These are phyloP conservation scores for Endocarpon pusillum DNA, from an alignment of 495 filamentous ascomycete species.

Conservation along the genomic window DNA sequence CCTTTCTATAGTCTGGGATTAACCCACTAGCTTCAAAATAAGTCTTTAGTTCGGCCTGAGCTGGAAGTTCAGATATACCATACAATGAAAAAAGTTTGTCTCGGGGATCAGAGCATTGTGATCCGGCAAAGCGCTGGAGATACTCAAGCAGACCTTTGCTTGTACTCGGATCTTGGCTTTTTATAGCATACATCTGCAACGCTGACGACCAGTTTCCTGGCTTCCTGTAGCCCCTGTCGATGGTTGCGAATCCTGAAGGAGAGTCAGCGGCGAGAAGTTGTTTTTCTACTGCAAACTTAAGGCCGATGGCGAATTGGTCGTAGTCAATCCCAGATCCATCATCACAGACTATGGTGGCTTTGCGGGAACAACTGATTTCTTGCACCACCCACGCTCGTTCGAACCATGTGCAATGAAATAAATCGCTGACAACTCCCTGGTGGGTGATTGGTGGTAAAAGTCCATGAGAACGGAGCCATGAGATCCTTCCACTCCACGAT, in stretches of 20 bases:
- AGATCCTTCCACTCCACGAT: not conserved
- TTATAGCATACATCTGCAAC: not conserved
- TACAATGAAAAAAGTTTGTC: not conserved
- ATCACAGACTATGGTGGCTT: not conserved
- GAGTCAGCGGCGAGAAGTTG: not conserved
- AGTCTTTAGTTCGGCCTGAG: not conserved
- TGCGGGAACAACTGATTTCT: not conserved
- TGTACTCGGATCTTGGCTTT: not conserved
- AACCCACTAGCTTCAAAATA: not conserved
- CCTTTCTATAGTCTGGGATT: not conserved
- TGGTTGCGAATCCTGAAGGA: not conserved
- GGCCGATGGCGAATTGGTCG: not conserved
- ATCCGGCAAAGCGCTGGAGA: not conserved
- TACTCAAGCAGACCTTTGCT: not conserved
- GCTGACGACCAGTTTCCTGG: not conserved
- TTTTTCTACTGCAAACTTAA: not conserved
- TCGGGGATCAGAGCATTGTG: not conserved
- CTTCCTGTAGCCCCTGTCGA: not conserved
- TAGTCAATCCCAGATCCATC: not conserved
- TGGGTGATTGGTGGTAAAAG: not conserved
- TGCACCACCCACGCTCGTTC: not conserved
- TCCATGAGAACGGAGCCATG: not conserved
- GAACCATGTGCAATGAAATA: not conserved
- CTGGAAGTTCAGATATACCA: not conserved
- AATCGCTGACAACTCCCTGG: not conserved